phyloP scores from a whole-genome alignment of 2,329 filamentous ascomycete species.

The Sclerotinia minor region DNA sequence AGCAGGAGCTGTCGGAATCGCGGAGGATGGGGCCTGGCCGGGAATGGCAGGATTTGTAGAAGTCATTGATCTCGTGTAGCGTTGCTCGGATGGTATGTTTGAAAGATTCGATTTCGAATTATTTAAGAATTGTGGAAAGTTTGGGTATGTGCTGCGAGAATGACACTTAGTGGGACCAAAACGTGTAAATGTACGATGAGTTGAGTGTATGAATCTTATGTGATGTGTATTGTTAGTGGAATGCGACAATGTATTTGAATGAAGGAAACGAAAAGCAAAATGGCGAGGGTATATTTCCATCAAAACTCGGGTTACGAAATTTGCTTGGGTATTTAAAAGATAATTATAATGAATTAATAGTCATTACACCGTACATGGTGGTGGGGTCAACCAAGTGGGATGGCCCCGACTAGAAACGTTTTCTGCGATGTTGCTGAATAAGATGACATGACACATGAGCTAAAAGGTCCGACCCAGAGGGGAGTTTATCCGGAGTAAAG shows the following conservation, averaged over 20 bases:
- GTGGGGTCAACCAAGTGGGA: slow-evolving; percentile 6
- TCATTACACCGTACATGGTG: too few species aligned
- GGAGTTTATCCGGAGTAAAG: neutral
- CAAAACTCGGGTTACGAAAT: slow-evolving; percentile 5
- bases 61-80: slow-evolving; percentile 14
- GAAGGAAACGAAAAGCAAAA: slow-evolving; percentile 7
- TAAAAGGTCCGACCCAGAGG: neutral
- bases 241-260: neutral
- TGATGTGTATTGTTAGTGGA: neutral
- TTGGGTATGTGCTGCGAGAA: neutral
- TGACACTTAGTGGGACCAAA: neutral
- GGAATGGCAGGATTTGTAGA: slow-evolving; percentile 20
- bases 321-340: neutral
- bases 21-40: slow-evolving; percentile 30
- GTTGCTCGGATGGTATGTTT: neutral
- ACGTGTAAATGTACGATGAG: neutral
- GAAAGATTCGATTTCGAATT: neutral
- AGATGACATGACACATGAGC: neutral
- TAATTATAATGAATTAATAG: slow-evolving; percentile 4
- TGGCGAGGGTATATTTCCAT: slow-evolving; percentile 21
- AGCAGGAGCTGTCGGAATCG: slow-evolving; percentile 25
- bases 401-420: neutral
- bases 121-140: neutral
- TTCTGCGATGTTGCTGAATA: slow-evolving; percentile 11
- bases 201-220: neutral